These are phyloP conservation scores for Spathaspora arborariae DNA, from an alignment of 805 yeast genomes.

Conservation along the genomic window DNA sequence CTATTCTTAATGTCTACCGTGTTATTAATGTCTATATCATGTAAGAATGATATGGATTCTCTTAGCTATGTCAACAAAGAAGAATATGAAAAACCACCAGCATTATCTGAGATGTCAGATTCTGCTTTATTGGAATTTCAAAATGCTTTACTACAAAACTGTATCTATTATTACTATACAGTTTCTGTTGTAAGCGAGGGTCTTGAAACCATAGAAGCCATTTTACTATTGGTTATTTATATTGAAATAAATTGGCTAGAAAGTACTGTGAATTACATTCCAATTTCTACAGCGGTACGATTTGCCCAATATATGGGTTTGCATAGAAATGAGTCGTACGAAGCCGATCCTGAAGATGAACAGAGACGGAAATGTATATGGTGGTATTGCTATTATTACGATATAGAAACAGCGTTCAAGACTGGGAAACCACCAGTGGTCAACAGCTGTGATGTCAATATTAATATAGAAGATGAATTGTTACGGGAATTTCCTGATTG, in stretches of 20 bases:
- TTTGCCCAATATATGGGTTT: slow-evolving; percentile 41
- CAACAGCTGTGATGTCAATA: slow-evolving; percentile 28
- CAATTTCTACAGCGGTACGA: slow-evolving; percentile 31
- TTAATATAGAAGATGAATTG: slow-evolving; percentile 20
- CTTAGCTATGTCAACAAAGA: neutral
- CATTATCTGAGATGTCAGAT: neutral
- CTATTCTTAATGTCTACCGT: slow-evolving; percentile 30
- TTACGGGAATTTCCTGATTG: neutral
- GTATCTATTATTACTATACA: slow-evolving; percentile 52
- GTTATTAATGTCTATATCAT: slow-evolving; percentile 22
- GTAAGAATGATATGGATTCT: slow-evolving; percentile 15
- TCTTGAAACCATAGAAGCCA: slow-evolving; percentile 46
- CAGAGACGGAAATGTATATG: slow-evolving; percentile 26
- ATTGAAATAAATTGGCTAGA: slow-evolving; percentile 28
- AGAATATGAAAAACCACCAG: neutral
- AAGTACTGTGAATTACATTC: slow-evolving; percentile 26
- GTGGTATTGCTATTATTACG: slow-evolving; percentile 35
- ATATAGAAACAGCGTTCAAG: slow-evolving; percentile 36
- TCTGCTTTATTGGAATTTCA: slow-evolving; percentile 15
- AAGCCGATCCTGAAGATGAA: slow-evolving; percentile 20
- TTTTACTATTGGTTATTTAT: slow-evolving; percentile 43
- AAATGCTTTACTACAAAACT: slow-evolving; percentile 18
- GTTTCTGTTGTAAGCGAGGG: slow-evolving; percentile 50
- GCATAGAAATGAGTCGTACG: slow-evolving; percentile 31
- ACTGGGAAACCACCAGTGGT: slow-evolving; percentile 39